Percentiles rank a stretch among this genome's conserved stretches.
Evolutionary conservation across 2,329 filamentous ascomycete genomes (phyloP).

Genomic region (Akanthomyces dipterigenus): DNA sequence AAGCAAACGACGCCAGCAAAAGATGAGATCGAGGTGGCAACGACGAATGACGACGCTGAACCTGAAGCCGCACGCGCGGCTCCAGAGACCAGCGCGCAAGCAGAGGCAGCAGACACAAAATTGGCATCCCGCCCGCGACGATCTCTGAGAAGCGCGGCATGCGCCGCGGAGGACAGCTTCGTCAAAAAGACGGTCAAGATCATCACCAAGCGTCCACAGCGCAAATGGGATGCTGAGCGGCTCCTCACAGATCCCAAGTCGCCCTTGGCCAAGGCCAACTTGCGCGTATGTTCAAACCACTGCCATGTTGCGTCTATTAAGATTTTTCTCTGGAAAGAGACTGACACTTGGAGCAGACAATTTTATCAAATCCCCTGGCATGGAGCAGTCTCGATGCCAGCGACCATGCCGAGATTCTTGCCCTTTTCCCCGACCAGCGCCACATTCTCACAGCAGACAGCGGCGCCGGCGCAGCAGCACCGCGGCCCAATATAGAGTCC

Average conservation of each 20-base stretch:
- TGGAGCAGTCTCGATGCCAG: slow-evolving; percentile 30
- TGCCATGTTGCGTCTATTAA: too few species aligned
- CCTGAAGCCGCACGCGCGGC: not conserved
- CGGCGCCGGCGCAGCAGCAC: too few species aligned
- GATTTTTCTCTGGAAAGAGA: too few species aligned
- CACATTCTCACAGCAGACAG: slow-evolving; percentile 27
- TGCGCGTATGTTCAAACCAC: slow-evolving; percentile 24
- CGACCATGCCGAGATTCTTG: slow-evolving; percentile 30
- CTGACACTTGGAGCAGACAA: slow-evolving; percentile 21
- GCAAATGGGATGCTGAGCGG: slow-evolving; percentile 29
- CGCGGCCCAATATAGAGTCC: slow-evolving; percentile 34
- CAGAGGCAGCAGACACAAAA: not conserved
- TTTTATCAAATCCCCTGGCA: slow-evolving; percentile 31
- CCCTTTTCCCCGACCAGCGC: slow-evolving; percentile 30
- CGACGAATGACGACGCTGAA: not conserved
- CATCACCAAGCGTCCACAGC: slow-evolving; percentile 11
- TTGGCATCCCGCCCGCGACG: not conserved
- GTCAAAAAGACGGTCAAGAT: slow-evolving; percentile 22
- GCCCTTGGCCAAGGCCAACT: slow-evolving; percentile 31
- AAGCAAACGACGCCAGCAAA: not conserved
- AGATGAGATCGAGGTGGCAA: not conserved
- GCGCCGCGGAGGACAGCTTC: slow-evolving; percentile 13
- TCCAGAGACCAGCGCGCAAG: not conserved
- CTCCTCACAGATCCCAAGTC: slow-evolving; percentile 32
- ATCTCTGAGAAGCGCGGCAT: not conserved